Evolutionary conservation across 2,329 filamentous ascomycete species (phyloP).

Genomic region (Drechslerella dactyloides): DNA sequence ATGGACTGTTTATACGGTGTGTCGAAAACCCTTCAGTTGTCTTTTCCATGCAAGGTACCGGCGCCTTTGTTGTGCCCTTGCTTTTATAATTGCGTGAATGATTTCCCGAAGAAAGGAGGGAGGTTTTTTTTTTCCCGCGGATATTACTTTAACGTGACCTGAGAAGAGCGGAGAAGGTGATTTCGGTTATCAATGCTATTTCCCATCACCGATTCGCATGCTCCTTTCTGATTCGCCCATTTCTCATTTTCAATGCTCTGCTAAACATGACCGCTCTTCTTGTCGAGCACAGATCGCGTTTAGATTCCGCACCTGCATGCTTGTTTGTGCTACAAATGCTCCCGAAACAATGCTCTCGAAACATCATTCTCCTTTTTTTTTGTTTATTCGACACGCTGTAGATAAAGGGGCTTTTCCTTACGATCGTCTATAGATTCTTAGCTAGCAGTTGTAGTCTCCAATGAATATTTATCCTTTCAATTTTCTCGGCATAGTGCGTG

Average conservation of each 20-base stretch:
- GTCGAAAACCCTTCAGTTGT: slow-evolving; percentile 30
- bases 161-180: background rate
- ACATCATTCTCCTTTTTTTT: no score
- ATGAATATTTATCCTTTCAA: background rate
- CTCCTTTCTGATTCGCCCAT: background rate
- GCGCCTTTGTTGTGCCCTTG: slow-evolving; percentile 11
- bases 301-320: no score
- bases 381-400: no score
- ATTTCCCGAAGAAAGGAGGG: no score
- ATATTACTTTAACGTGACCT: background rate
- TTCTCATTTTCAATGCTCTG: background rate
- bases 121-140: background rate
- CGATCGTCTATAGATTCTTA: background rate
- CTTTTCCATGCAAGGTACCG: slow-evolving; percentile 21
- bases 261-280: background rate
- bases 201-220: background rate
- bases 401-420: background rate
- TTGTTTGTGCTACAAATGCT: no score
- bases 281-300: no score
- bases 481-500: background rate
- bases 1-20: slow-evolving; percentile 29
- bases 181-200: background rate
- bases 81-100: background rate
- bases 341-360: no score
- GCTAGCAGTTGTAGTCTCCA: slow-evolving; percentile 1